Percentiles rank a stretch among this genome's conserved stretches.
Evolutionary conservation across 129 eudicot genomes (phyloP).

Genomic region (Glebionis coronaria): DNA sequence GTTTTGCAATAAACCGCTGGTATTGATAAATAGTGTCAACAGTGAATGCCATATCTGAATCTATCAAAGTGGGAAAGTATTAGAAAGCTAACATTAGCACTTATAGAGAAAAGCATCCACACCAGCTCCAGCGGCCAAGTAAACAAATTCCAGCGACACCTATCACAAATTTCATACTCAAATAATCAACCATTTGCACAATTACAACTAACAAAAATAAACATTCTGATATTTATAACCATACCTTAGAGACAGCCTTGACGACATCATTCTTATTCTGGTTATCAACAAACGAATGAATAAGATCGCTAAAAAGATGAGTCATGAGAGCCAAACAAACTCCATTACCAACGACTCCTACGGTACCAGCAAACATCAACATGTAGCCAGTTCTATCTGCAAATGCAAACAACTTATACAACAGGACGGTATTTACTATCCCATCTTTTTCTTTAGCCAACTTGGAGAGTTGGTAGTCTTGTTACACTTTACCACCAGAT

Average conservation of each 20-base stretch:
- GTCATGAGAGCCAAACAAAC: slow-evolving; percentile 70
- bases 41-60: too few species aligned
- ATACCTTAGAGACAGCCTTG: slow-evolving; percentile 71
- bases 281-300: slow-evolving; percentile 66
- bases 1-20: too few species aligned
- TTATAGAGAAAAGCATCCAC: too few species aligned
- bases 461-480: neutral
- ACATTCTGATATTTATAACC: too few species aligned
- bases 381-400: slow-evolving; percentile 67
- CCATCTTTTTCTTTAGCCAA: slow-evolving; percentile 19
- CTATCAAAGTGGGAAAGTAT: too few species aligned
- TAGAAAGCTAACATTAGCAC: too few species aligned
- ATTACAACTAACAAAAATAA: neutral
- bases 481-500: neutral
- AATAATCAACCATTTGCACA: neutral
- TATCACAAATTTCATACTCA: slow-evolving; percentile 13
- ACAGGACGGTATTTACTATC: slow-evolving; percentile 45
- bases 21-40: too few species aligned
- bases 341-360: slow-evolving; percentile 79
- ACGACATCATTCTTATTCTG: slow-evolving; percentile 42
- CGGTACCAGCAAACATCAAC: slow-evolving; percentile 67
- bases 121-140: too few species aligned
- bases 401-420: slow-evolving; percentile 74
- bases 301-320: slow-evolving; percentile 57
- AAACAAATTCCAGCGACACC: too few species aligned